Evolutionary conservation across 257 asterid species (phyloP).

Genomic region (Pogostemon cablin): DNA sequence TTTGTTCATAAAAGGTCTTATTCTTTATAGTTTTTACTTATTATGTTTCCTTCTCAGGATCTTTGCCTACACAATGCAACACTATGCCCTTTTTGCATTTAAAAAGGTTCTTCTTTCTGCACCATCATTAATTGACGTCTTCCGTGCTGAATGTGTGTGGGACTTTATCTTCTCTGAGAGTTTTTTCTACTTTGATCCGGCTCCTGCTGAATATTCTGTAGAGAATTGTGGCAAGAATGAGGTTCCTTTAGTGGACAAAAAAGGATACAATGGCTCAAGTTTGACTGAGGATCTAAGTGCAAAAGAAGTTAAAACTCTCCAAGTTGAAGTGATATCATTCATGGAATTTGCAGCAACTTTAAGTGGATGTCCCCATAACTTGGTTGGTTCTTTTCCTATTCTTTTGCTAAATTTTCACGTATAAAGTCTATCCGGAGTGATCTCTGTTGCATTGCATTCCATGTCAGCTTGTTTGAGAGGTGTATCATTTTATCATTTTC

Average conservation of each 20-base stretch:
- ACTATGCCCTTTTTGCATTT: slow-evolving; percentile 64
- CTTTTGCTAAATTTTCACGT: slow-evolving; percentile 27
- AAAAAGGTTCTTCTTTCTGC: slow-evolving; percentile 67
- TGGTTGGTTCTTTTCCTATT: slow-evolving; percentile 65
- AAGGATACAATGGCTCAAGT: slow-evolving; percentile 43
- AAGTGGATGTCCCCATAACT: slow-evolving; percentile 79
- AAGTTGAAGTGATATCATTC: slow-evolving; percentile 73
- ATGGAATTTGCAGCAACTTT: slow-evolving; percentile 85
- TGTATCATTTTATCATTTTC: not conserved
- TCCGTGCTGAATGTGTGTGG: slow-evolving; percentile 96
- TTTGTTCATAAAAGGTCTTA: not conserved
- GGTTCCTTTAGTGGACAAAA: slow-evolving; percentile 39
- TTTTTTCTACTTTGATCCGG: slow-evolving; percentile 80
- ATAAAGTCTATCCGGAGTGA: slow-evolving; percentile 15
- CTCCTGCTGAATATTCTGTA: slow-evolving; percentile 54
- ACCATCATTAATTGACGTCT: slow-evolving; percentile 74
- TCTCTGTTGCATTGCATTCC: slow-evolving; percentile 4
- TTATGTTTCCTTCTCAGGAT: slow-evolving; percentile 57
- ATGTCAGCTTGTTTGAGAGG: slow-evolving; percentile 1
- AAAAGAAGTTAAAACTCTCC: slow-evolving; percentile 59
- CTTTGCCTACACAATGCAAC: slow-evolving; percentile 78
- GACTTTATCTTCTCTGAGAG: slow-evolving; percentile 97
- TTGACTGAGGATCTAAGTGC: slow-evolving; percentile 35
- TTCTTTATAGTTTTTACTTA: slow-evolving; percentile 22
- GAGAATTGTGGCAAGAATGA: slow-evolving; percentile 36